Percentiles rank a stretch among this genome's conserved stretches.
phyloP scores from a whole-genome alignment of 192 early-diverging fungal species.

The Entomortierella lignicola region DNA sequence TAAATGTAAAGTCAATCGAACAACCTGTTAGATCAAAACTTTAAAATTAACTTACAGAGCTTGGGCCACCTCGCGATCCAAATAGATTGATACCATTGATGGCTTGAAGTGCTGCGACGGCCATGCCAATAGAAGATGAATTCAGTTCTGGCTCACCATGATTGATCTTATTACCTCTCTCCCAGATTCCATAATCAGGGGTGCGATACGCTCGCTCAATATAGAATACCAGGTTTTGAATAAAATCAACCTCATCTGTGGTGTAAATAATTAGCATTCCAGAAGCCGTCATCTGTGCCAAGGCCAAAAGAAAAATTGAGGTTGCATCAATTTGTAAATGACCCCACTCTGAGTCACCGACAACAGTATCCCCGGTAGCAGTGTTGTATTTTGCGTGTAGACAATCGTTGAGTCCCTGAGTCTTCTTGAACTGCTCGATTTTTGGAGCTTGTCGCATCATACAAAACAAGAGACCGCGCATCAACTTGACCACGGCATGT shows the following conservation, averaged over 20 bases:
- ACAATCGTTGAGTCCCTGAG: conserved; percentile 76
- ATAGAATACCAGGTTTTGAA: conserved; percentile 92
- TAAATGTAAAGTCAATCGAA: background rate
- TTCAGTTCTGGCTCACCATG: conserved; percentile 90
- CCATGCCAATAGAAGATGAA: conserved; percentile 91
- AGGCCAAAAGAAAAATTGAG: conserved; percentile 78
- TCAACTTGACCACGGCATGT: conserved; percentile 86
- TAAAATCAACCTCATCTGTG: conserved; percentile 85
- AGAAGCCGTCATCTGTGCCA: conserved; percentile 87
- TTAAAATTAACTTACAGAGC: conserved; percentile 64
- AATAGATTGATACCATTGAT: conserved; percentile 91
- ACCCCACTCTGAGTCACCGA: conserved; percentile 89
- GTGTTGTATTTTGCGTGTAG: conserved; percentile 93
- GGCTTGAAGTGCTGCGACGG: conserved; percentile 83
- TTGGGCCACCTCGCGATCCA: conserved; percentile 80
- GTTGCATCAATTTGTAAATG: conserved; percentile 93
- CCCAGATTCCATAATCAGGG: conserved; percentile 92
- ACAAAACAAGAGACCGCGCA: conserved; percentile 82
- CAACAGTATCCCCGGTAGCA: conserved; percentile 85
- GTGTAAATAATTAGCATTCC: conserved; percentile 83
- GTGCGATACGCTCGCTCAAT: conserved; percentile 87
- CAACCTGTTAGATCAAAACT: background rate
- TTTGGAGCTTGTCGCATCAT: conserved; percentile 89
- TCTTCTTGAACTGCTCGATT: conserved; percentile 86
- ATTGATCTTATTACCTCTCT: conserved; percentile 90